Base-by-base conservation (phyloP, 768 basidiomycete species). In the Tulasnella calospora region DNA sequence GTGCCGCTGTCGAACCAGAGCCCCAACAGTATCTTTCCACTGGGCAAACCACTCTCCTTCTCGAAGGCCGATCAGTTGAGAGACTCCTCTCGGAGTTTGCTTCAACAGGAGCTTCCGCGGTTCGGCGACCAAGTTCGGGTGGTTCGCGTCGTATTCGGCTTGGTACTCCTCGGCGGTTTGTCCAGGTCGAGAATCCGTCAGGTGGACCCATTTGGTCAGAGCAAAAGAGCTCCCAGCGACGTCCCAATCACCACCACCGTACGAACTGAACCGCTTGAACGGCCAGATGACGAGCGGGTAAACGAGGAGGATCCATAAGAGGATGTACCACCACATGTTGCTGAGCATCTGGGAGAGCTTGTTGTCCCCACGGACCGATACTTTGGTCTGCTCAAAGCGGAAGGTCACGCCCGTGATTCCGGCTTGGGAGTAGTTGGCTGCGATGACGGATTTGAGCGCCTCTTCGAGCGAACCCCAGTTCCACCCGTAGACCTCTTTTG, bases 41-140 rank as follows among this genome's bases (percentile, higher is more conserved):
- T 86, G 86, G 82, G 87, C 88, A 83, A 94, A 92, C 94, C 94
- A 96, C 79, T 91, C 89, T 8, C 90, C 91, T 83, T 95, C 94
- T 79, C 87, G 87, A 77, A 89, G 81, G 6, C 93, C 94, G 0
- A 89, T 81, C 80, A 81, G 85, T 84, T 79, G 85, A 85, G 70
- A 83, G 47, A 81, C 84, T 78, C 78, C 81, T 79, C n/a, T 77
- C 41, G 80, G 83, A 69, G 85, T 88, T 76, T 78, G 73, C 79
- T 80, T 40, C 81, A 77, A 10, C 35, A 19, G 61, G 5, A 74
- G 76, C 33, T 73, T 40, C 8, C 6, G 19, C 17, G 38, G 38
- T 72, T 35, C 38, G 61, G 61, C 30, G 30, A 33, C 61, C 61
- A 67, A 35, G 61, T 67, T 33, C 0, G 38, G 38, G 44, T 72